Conservation (phyloP, 495 filamentous ascomycete species). For the Stereocaulon alpinum region DNA sequence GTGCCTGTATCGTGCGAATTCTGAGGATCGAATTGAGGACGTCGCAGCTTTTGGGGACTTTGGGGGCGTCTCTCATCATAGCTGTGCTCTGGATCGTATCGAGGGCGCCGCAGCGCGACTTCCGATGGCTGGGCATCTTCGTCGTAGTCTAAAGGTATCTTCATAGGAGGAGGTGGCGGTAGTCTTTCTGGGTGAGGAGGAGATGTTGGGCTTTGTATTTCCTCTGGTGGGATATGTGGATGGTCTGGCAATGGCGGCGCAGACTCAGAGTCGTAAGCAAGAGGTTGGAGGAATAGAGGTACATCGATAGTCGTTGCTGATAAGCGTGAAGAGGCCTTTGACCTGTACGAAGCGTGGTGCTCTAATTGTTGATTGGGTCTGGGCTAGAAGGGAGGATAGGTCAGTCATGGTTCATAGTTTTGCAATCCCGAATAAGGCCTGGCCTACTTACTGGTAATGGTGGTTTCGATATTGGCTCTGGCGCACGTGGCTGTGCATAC, state of each 20-base stretch:
- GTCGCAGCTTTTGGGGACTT: constrained; percentile 24
- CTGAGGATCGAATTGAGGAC: constrained; percentile 26
- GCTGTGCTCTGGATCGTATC: constrained; percentile 13
- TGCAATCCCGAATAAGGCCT: background rate
- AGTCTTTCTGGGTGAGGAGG: constrained; percentile 17
- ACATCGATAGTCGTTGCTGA: constrained; percentile 22
- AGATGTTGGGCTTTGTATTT: constrained; percentile 6
- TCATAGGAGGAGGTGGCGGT: constrained; percentile 35
- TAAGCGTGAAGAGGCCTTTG: constrained; percentile 14
- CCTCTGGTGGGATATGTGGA: constrained; percentile 11
- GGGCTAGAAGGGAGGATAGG: constrained; percentile 3
- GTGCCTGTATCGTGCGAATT: constrained; percentile 18
- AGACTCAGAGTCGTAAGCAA: constrained; percentile 15
- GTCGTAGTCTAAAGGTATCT: constrained; percentile 26
- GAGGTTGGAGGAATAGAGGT: constrained; percentile 18
- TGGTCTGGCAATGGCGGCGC: constrained; percentile 15
- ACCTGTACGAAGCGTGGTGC: constrained; percentile 3
- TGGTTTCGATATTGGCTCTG: constrained; percentile 28
- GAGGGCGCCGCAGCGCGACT: background rate
- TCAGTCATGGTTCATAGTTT: background rate
- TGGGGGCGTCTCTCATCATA: constrained; percentile 16
- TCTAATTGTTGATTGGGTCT: constrained; percentile 5
- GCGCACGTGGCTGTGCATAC: constrained; percentile 20
- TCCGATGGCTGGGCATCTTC: background rate
- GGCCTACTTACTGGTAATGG: constrained; percentile 37